These are phyloP conservation scores for Ophiobolus disseminans DNA, from an alignment of 2,329 filamentous ascomycete species.

Conservation along the genomic window DNA sequence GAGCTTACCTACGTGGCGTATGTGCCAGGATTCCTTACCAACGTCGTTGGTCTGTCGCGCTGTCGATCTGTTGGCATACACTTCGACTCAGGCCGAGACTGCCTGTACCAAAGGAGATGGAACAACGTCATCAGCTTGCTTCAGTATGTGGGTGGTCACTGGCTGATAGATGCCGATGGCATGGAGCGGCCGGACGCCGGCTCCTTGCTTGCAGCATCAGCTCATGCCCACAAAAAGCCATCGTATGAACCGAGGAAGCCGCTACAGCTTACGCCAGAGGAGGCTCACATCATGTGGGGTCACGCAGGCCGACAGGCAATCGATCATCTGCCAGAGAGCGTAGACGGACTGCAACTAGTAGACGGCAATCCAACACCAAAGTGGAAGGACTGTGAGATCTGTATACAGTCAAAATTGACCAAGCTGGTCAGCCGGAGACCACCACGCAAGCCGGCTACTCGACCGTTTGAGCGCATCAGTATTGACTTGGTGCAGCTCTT, in stretches of 20 bases:
- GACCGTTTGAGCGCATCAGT: conserved; percentile 2
- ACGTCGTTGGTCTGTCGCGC: conserved; percentile 9
- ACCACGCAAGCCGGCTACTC: background rate
- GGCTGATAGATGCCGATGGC: conserved; percentile 10
- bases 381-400: conserved; percentile 2
- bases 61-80: conserved; percentile 10
- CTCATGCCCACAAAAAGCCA: conserved; percentile 1
- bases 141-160: conserved; percentile 10
- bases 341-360: conserved; percentile 2
- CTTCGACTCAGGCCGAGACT: conserved; percentile 13
- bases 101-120: conserved; percentile 6
- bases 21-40: conserved; percentile 11
- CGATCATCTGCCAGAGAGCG: background rate
- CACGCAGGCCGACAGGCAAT: conserved; percentile 7
- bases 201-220: conserved; percentile 6
- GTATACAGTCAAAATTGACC: conserved; percentile 5
- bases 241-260: background rate
- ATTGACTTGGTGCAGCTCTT: background rate
- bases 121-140: conserved; percentile 6
- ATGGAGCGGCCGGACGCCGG: conserved; percentile 5
- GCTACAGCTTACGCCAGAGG: background rate
- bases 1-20: conserved; percentile 11
- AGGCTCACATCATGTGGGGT: conserved; percentile 6
- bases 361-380: background rate
- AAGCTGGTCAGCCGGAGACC: conserved; percentile 3